A percentile compares a stretch with the other conserved stretches of the same genome.
Conservation (phyloP, 495 filamentous ascomycete species). For the Talaromyces adpressus region DNA sequence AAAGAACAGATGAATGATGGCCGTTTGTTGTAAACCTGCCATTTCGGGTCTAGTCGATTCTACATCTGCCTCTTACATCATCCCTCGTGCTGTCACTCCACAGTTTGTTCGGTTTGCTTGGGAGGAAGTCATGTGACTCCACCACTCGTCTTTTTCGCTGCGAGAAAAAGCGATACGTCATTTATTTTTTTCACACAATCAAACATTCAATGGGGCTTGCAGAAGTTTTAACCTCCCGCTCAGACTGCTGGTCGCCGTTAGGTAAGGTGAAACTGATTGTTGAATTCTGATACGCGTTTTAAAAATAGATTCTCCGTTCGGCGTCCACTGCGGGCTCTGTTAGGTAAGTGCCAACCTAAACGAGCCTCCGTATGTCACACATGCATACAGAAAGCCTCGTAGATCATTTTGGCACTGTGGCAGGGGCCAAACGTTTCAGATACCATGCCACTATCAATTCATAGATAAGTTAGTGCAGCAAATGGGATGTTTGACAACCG, state of each 20-base stretch:
- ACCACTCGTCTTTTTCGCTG: neutral
- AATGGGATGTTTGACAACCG: neutral
- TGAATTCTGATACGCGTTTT: neutral
- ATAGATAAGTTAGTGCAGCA: neutral
- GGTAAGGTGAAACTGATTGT: neutral
- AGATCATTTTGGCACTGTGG: neutral
- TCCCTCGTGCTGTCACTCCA: neutral
- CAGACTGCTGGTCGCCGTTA: neutral
- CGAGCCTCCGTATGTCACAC: neutral
- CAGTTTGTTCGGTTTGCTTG: neutral
- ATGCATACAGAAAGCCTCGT: neutral
- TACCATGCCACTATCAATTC: neutral
- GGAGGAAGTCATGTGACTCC: neutral
- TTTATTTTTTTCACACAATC: neutral
- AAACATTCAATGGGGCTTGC: neutral
- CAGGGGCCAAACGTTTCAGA: neutral
- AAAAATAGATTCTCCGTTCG: neutral
- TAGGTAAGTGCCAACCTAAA: neutral
- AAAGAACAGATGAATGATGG: neutral
- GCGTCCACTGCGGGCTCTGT: neutral
- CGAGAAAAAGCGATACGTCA: neutral
- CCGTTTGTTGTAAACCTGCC: neutral
- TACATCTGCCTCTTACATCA: neutral
- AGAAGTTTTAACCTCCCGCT: neutral
- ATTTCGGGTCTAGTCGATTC: neutral